These are phyloP conservation scores for Leccinum fuscescens DNA, from an alignment of 1,284 basidiomycete genomes.

Conservation along the genomic window DNA sequence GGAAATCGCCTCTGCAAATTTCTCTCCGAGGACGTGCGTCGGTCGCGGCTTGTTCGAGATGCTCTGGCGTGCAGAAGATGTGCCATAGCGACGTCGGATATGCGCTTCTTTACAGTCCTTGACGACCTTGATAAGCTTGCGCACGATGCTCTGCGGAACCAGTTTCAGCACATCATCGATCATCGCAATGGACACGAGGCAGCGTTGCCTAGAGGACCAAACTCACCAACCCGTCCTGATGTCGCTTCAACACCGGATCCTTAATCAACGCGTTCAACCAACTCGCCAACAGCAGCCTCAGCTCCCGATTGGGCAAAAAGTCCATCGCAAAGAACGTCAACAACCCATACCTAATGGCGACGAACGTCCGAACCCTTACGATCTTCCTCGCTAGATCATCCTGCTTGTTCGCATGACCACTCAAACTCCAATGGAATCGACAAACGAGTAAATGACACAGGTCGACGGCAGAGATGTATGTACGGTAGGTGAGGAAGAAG, in stretches of 20 bases:
- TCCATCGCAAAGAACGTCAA: slow-evolving; percentile 85
- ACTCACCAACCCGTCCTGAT: slow-evolving; percentile 65
- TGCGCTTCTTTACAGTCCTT: slow-evolving; percentile 66
- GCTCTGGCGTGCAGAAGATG: too few species aligned
- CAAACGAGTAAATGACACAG: slow-evolving; percentile 76
- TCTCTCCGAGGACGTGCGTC: too few species aligned
- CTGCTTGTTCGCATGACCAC: slow-evolving; percentile 46
- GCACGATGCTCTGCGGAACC: slow-evolving; percentile 61
- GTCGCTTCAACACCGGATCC: slow-evolving; percentile 64
- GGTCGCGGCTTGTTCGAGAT: too few species aligned
- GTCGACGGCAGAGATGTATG: slow-evolving; percentile 74
- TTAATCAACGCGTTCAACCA: slow-evolving; percentile 78
- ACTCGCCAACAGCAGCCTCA: slow-evolving; percentile 59
- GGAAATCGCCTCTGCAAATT: too few species aligned
- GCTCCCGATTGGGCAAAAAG: slow-evolving; percentile 76
- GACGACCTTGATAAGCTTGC: background rate
- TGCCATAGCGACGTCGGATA: slow-evolving; percentile 37
- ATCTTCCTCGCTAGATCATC: slow-evolving; percentile 71
- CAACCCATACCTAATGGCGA: slow-evolving; percentile 83
- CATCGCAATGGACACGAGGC: background rate
- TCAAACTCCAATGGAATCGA: slow-evolving; percentile 81
- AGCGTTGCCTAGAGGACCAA: background rate
- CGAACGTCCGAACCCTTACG: slow-evolving; percentile 83
- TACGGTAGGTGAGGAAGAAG: slow-evolving; percentile 48
- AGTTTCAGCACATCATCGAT: slow-evolving; percentile 9